Conservation (phyloP, 2,329 filamentous ascomycete species). For the Blastomyces emzantsi region DNA sequence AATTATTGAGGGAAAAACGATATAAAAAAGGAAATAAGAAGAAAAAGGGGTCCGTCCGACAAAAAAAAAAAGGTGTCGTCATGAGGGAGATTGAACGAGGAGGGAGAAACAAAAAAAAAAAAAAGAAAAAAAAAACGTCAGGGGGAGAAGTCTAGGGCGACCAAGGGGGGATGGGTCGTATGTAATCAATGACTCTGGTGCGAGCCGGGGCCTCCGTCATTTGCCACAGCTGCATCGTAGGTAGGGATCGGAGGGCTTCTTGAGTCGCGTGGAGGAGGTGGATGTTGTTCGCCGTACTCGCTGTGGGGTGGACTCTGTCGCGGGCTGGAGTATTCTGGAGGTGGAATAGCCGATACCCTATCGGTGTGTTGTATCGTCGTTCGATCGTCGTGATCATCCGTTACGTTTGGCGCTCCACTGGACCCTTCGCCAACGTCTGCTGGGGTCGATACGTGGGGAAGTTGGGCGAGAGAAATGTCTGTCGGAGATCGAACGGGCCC, state of each 20-base stretch:
- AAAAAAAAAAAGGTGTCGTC: background rate
- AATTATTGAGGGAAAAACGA: conserved; percentile 3
- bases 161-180: background rate
- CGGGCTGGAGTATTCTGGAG: conserved; percentile 63
- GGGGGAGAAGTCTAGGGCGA: background rate
- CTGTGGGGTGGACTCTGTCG: conserved; percentile 27
- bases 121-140: no score
- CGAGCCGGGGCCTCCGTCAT: conserved; percentile 11
- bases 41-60: conserved; percentile 6
- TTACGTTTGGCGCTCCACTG: conserved; percentile 38
- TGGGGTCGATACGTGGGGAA: conserved; percentile 60
- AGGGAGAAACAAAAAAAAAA: conserved; percentile 8
- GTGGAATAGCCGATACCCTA: conserved; percentile 44
- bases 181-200: background rate
- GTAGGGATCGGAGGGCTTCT: conserved; percentile 65
- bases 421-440: conserved; percentile 65
- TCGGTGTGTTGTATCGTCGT: conserved; percentile 12
- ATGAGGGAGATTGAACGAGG: background rate
- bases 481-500: conserved; percentile 86
- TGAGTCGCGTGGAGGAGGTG: conserved; percentile 26
- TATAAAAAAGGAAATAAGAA: background rate
- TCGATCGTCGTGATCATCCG: conserved; percentile 18
- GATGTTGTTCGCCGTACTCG: background rate
- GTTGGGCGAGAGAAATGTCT: conserved; percentile 86
- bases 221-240: conserved; percentile 64